Evolutionary conservation across 164 flowering plant genomes (phyloP).

Genomic region (Vitis rupestris): DNA sequence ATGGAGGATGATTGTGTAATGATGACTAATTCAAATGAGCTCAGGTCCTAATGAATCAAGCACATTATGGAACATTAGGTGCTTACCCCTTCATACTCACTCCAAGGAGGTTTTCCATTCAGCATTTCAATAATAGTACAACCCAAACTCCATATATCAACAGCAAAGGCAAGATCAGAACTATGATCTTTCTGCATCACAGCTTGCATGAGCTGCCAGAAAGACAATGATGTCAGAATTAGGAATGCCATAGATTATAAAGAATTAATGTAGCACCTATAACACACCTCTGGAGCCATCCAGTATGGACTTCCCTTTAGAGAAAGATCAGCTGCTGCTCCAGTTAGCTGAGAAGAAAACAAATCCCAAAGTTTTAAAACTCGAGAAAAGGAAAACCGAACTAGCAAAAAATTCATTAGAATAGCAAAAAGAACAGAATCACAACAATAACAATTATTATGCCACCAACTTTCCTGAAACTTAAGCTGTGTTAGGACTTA

Average conservation of each 20-base stretch:
- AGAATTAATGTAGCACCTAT: not conserved
- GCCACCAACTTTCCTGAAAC: too few relatives aligned
- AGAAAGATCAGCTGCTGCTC: constrained; percentile 71
- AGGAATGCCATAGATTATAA: too few relatives aligned
- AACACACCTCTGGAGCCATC: constrained; percentile 98
- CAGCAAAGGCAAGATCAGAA: constrained; percentile 67
- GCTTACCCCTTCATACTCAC: constrained; percentile 85
- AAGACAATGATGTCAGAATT: constrained; percentile 10
- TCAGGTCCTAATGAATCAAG: too few relatives aligned
- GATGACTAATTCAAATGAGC: not conserved
- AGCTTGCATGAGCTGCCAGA: constrained; percentile 63
- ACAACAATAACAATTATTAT: too few relatives aligned
- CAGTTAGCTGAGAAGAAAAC: constrained; percentile 57
- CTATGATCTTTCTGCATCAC: constrained; percentile 63
- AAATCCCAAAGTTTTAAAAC: constrained; percentile 1
- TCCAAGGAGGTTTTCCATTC: constrained; percentile 94
- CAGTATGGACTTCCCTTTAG: constrained; percentile 96
- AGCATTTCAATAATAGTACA: constrained; percentile 94
- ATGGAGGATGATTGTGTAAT: too few relatives aligned
- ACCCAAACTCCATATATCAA: constrained; percentile 98
- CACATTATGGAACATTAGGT: not conserved
- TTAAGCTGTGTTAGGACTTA: too few relatives aligned
- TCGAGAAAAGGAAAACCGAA: not conserved
- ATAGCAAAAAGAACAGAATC: not conserved
- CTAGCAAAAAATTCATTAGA: not conserved